Percentiles rank a stretch among this genome's conserved stretches.
Evolutionary conservation across 306 rosid species (phyloP).

Genomic region (Biancaea sappan): DNA sequence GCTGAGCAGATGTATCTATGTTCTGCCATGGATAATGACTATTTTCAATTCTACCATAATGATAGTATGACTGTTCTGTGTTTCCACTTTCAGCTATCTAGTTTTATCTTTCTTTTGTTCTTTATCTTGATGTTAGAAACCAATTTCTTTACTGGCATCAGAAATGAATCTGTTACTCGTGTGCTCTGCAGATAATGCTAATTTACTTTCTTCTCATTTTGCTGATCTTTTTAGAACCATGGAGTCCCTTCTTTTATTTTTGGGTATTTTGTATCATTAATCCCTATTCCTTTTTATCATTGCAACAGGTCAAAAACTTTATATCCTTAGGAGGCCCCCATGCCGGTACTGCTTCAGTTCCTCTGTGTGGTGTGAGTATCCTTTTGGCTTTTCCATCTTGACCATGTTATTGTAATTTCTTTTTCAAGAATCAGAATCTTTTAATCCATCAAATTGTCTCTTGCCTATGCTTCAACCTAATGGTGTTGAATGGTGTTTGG

Average conservation of each 20-base stretch:
- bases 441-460: neutral
- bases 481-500: slow-evolving; percentile 29
- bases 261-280: neutral
- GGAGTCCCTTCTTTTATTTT: neutral
- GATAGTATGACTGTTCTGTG: neutral
- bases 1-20: neutral
- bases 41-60: neutral
- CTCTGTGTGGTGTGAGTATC: slow-evolving; percentile 95
- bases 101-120: slow-evolving; percentile 4
- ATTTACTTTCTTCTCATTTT: slow-evolving; percentile 16
- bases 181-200: slow-evolving; percentile 15
- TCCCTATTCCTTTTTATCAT: neutral
- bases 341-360: slow-evolving; percentile 97
- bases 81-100: neutral
- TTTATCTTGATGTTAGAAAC: slow-evolving; percentile 2
- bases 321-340: slow-evolving; percentile 92
- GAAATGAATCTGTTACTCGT: slow-evolving; percentile 6
- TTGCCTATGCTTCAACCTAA: slow-evolving; percentile 9
- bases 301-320: slow-evolving; percentile 76
- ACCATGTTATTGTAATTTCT: slow-evolving; percentile 12
- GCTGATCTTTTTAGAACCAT: slow-evolving; percentile 2
- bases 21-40: neutral
- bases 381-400: slow-evolving; percentile 27
- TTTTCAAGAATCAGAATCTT: slow-evolving; percentile 8
- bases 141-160: neutral